Evolutionary conservation across 2,329 filamentous ascomycete genomes (phyloP).

Genomic region (Aciculosporium take): DNA sequence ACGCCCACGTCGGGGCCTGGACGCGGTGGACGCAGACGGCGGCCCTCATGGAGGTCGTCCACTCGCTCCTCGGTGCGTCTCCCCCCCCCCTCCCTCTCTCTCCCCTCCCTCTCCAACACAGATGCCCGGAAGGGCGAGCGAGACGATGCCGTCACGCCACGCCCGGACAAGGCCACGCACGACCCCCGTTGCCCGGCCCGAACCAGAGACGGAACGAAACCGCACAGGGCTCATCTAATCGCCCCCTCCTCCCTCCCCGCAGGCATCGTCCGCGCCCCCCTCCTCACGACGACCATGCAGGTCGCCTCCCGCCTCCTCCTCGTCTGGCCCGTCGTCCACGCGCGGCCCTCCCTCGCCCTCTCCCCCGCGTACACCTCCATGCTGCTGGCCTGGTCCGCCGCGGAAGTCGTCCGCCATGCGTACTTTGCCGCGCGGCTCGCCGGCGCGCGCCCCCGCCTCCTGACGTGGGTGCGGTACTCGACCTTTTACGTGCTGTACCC

Average conservation of each 20-base stretch:
- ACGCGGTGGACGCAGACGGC: slow-evolving; percentile 71
- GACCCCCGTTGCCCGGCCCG: too few relatives aligned
- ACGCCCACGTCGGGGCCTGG: slow-evolving; percentile 48
- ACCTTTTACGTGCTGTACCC: slow-evolving; percentile 91
- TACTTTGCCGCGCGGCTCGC: slow-evolving; percentile 71
- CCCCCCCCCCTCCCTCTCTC: not conserved
- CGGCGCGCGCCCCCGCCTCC: slow-evolving; percentile 43
- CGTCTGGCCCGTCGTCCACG: slow-evolving; percentile 69
- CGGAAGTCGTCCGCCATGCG: slow-evolving; percentile 84
- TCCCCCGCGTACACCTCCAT: slow-evolving; percentile 57
- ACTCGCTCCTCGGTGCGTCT: slow-evolving; percentile 57
- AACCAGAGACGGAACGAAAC: too few relatives aligned
- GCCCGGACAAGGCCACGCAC: too few relatives aligned
- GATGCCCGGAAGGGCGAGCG: too few relatives aligned
- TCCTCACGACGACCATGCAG: slow-evolving; percentile 80
- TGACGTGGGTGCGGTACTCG: slow-evolving; percentile 80
- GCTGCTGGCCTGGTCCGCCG: slow-evolving; percentile 77
- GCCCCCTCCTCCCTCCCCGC: too few relatives aligned
- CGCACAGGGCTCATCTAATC: too few relatives aligned
- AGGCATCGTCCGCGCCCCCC: slow-evolving; percentile 75
- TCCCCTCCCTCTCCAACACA: too few relatives aligned
- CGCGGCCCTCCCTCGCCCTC: slow-evolving; percentile 52
- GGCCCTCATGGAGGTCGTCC: slow-evolving; percentile 69
- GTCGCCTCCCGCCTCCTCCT: slow-evolving; percentile 77
- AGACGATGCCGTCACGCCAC: too few relatives aligned